phyloP scores from a whole-genome alignment of 202 grass and related monocot species.

The Eragrostis tef region DNA sequence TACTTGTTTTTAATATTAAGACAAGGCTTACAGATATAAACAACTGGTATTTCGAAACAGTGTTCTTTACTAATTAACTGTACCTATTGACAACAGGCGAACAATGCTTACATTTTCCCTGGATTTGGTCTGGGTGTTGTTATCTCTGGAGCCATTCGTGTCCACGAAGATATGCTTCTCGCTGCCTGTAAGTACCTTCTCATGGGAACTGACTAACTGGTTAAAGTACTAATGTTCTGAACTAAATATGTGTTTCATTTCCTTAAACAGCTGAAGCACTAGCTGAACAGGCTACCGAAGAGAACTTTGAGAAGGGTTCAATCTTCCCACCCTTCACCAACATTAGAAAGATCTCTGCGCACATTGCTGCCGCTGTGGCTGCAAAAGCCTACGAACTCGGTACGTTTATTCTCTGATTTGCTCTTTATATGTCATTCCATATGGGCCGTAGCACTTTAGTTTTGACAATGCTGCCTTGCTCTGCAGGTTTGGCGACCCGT shows the following conservation, averaged over 20 bases:
- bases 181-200: conserved; percentile 80
- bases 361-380: conserved; percentile 82
- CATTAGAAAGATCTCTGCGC: conserved; percentile 91
- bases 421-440: too few relatives aligned
- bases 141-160: conserved; percentile 79
- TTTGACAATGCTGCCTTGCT: conserved; percentile 3
- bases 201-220: background rate
- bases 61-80: conserved; percentile 25
- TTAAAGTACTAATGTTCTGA: background rate
- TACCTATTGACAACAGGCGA: conserved; percentile 57
- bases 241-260: conserved; percentile 11
- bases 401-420: conserved; percentile 37
- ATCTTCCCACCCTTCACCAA: conserved; percentile 87
- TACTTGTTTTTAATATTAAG: conserved; percentile 21
- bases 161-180: conserved; percentile 98
- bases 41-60: conserved; percentile 21
- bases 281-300: conserved; percentile 70
- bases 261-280: conserved; percentile 80
- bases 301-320: conserved; percentile 71
- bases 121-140: conserved; percentile 93
- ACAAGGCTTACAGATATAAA: conserved; percentile 7
- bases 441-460: too few relatives aligned
- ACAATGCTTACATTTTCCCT: conserved; percentile 99
- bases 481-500: conserved; percentile 86
- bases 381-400: conserved; percentile 96